Evolutionary conservation across 78 protist genomes (phyloP), one percentile per base, ranked within the genome.

Genomic region (Planoprotostelium fungivorum): DNA sequence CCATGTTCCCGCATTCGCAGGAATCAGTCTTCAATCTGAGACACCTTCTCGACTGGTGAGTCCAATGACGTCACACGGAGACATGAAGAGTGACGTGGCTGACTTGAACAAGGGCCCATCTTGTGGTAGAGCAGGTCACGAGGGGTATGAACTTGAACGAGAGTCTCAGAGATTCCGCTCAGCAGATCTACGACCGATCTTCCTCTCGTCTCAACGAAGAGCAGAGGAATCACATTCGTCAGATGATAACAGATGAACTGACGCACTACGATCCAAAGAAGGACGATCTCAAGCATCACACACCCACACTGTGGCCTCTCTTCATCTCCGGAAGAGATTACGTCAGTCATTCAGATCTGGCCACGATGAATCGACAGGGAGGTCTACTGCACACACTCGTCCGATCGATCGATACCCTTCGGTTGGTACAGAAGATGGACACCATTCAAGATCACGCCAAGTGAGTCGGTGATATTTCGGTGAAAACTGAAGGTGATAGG

Each of bases 21-120:
- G 95, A 93, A 34, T 88, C 89, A 28, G 93, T 91, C 38, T 36
- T 86, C n/a, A 88, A 91, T 1, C 28, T 90, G 1, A 85, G 92
- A 10, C 94, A 93, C 36, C 36, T 90, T 23, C 37, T 93, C 28
- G 89, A 93, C 38, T 93, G 92, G 92, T 51, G 73, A 51, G 73
- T 25, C 16, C 16, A 51, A 5, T n/a, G n/a, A n/a, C n/a, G n/a
- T n/a, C n/a, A n/a, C n/a, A n/a, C n/a, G n/a, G 31, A 51, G 73
- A 51, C 16, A 5, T 51, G 73, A 51, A 51, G 16, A 25, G 73
- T 16, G 31, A 51, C 31, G 16, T 51, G 31, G 5, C 31, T 25
- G 31, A 51, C 16, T 16, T 51, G 5, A 25, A 16, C 5, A 5
- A 51, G 73, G 73, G 5, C 73, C 31, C 84, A 83, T 35, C 38